Evolutionary conservation across 805 yeast species (phyloP), one percentile per base, ranked within the genome.

Genomic region (Metschnikowia picachoensis): DNA sequence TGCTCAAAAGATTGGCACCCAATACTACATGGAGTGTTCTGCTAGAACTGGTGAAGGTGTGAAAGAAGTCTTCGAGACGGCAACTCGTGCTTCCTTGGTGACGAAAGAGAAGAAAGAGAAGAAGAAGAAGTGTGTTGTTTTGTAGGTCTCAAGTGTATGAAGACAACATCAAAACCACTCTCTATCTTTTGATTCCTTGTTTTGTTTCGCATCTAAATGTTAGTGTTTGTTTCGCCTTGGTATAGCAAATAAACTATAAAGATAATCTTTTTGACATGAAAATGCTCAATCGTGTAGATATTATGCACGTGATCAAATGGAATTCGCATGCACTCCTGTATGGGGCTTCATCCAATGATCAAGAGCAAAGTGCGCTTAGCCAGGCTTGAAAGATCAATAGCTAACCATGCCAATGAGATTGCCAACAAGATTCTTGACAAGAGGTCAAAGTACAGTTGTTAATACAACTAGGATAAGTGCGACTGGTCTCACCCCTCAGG

Each of bases 11-110:
- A 52, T 65, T 36, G 60, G 62, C 10, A 64, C 72, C 33, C 55
- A 53, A 34, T 67, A 67, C 56, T 61, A 61, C 55, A 53, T 61
- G 56, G 73, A 70, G 46, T 67, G 73, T 47, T 65, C 68, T 14
- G 65, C 65, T 41, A 61, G 65, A 59, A 61, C 65, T 37, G 64
- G 64, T 37, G 60, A 57, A 42, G 65, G 65, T 51, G 65, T 61
- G 47, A 58, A 61, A 52, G 64, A 61, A 45, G 65, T 61, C 25
- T 61, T 61, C 31, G 63, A 59, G 38, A 58, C 64, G 31, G 65
- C 65, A 36, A 61, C 65, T 41, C 57, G 63, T 50, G 65, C 65
- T 25, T 61, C 65, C 11, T 59, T 61, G 59, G 60, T 55, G 46
- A 59, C 62, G 41, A 61, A 60, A 49, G 64, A 60, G 46, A 59